These are phyloP conservation scores for Fraxinus paxiana DNA, from an alignment of 305 asterid genomes.

Conservation along the genomic window DNA sequence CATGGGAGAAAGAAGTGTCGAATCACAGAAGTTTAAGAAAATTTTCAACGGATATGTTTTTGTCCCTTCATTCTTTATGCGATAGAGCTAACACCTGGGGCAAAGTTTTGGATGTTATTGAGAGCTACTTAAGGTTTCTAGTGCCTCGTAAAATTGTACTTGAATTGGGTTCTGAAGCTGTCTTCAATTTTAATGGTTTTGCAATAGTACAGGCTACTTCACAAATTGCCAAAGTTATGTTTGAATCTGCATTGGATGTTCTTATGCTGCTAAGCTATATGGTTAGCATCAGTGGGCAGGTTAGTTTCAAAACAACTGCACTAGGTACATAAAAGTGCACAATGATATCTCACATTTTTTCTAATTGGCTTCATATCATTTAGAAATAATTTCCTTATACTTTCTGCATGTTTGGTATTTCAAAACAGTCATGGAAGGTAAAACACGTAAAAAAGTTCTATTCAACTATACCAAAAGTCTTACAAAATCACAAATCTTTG, in stretches of 20 bases:
- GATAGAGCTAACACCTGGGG: slow-evolving; percentile 70
- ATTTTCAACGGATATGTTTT: slow-evolving; percentile 67
- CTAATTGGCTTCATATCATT: background rate
- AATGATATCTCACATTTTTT: background rate
- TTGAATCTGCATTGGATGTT: slow-evolving; percentile 77
- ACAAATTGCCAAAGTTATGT: slow-evolving; percentile 84
- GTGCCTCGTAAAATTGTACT: slow-evolving; percentile 72
- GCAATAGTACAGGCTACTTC: slow-evolving; percentile 75
- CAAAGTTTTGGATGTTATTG: slow-evolving; percentile 68
- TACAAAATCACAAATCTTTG: background rate
- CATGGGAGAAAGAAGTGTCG: slow-evolving; percentile 69
- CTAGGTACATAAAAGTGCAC: slow-evolving; percentile 5
- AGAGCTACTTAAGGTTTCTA: slow-evolving; percentile 65
- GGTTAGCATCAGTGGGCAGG: slow-evolving; percentile 90
- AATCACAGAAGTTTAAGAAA: slow-evolving; percentile 76
- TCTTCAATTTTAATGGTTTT: slow-evolving; percentile 42
- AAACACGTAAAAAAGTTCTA: slow-evolving; percentile 13
- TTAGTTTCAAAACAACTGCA: slow-evolving; percentile 33
- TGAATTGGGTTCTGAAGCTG: slow-evolving; percentile 40
- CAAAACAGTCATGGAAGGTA: slow-evolving; percentile 7
- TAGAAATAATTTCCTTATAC: slow-evolving; percentile 5
- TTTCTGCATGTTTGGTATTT: slow-evolving; percentile 11
- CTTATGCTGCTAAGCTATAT: slow-evolving; percentile 81
- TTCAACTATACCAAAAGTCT: slow-evolving; percentile 3
- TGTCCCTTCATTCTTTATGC: slow-evolving; percentile 67